A percentile compares a stretch with the other conserved stretches of the same genome.
These are phyloP conservation scores for Ramularia collo-cygni DNA, from an alignment of 2,329 filamentous ascomycete species.

Conservation along the genomic window DNA sequence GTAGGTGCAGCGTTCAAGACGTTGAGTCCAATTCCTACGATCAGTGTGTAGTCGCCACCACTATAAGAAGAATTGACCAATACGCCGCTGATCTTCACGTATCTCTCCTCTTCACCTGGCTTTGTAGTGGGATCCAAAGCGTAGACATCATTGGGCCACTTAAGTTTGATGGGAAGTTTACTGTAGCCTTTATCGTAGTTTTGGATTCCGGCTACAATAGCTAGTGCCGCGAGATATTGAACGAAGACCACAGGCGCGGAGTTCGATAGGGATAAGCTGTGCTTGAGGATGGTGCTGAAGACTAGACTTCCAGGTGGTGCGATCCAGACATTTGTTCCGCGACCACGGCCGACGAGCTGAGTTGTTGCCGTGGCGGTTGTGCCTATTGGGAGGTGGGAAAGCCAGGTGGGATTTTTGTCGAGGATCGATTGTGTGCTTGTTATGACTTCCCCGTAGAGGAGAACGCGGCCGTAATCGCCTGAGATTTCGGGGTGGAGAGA, in stretches of 20 bases:
- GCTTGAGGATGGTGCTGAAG: constrained; percentile 82
- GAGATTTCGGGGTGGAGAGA: constrained; percentile 43
- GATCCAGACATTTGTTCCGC: constrained; percentile 91
- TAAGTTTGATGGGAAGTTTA: constrained; percentile 72
- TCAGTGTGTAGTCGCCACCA: constrained; percentile 69
- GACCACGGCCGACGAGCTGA: constrained; percentile 79
- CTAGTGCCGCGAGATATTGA: constrained; percentile 86
- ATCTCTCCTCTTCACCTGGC: constrained; percentile 57
- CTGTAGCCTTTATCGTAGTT: constrained; percentile 70
- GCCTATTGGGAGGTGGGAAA: constrained; percentile 72
- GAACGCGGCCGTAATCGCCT: constrained; percentile 62
- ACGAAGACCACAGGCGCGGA: constrained; percentile 82
- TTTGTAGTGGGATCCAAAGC: constrained; percentile 28
- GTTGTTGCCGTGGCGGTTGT: constrained; percentile 82
- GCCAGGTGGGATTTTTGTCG: constrained; percentile 80
- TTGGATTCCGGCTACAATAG: constrained; percentile 76
- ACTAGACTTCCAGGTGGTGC: constrained; percentile 79
- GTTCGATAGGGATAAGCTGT: constrained; percentile 64
- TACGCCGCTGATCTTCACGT: constrained; percentile 90
- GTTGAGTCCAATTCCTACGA: constrained; percentile 79
- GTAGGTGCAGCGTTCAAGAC: constrained; percentile 77
- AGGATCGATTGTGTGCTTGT: constrained; percentile 91
- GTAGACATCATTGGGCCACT: constrained; percentile 94
- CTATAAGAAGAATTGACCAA: constrained; percentile 82
- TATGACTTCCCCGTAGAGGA: constrained; percentile 86